Evolutionary conservation across 768 basidiomycete species (phyloP).

Genomic region (Auricularia sp.): DNA sequence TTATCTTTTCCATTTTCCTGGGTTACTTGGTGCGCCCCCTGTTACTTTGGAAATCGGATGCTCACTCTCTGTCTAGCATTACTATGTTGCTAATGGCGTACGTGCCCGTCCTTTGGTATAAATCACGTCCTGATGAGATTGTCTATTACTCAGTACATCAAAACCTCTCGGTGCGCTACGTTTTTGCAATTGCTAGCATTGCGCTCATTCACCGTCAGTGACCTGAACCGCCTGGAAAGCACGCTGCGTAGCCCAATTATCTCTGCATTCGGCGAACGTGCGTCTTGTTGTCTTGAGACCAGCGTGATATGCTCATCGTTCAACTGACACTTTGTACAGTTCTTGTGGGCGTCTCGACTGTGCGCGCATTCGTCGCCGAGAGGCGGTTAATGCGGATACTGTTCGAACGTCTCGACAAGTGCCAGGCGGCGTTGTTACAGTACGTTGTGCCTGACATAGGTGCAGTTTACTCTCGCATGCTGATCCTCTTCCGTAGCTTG

Average conservation of each 20-base stretch:
- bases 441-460: not conserved
- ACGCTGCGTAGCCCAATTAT: not conserved
- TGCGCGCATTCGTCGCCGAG: conserved; percentile 10
- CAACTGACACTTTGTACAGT: conserved; percentile 7
- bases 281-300: not conserved
- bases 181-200: not conserved
- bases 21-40: not conserved
- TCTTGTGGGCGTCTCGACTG: conserved; percentile 17
- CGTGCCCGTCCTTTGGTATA: not conserved
- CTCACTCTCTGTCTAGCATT: not conserved
- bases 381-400: conserved; percentile 5
- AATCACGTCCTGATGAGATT: not conserved
- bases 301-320: too few species aligned
- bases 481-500: not conserved
- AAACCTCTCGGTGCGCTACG: not conserved
- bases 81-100: conserved; percentile 1
- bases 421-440: conserved; percentile 5
- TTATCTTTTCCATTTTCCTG: conserved; percentile 8
- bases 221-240: not conserved
- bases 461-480: not conserved
- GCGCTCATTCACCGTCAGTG: conserved; percentile 4
- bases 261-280: not conserved
- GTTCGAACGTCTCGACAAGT: conserved; percentile 4
- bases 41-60: too few species aligned
- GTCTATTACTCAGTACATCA: not conserved